A percentile compares a stretch with the other conserved stretches of the same genome.
Conservation (phyloP, 352 stramenopile genomes). For the Phytophthora citrophthora region DNA sequence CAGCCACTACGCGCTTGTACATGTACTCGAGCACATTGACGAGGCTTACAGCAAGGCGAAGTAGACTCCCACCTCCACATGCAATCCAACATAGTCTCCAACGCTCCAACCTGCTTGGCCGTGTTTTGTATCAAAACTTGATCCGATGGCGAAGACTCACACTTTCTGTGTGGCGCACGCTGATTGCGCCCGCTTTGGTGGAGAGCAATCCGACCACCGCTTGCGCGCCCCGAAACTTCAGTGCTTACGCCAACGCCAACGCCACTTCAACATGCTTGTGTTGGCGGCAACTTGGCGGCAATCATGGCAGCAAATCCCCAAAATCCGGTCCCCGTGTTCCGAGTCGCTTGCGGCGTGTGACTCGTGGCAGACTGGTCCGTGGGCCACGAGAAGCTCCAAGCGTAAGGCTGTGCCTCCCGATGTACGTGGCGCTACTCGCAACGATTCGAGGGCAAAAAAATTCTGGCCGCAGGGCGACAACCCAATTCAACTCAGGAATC, state of each 20-base stretch:
- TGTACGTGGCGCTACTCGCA: neutral
- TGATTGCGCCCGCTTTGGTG: constrained; percentile 13
- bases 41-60: too few species aligned
- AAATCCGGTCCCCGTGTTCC: constrained; percentile 4
- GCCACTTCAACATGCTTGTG: constrained; percentile 10
- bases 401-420: too few species aligned
- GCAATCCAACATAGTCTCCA: too few species aligned
- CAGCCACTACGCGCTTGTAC: too few species aligned
- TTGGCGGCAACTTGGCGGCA: neutral
- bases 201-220: constrained; percentile 15
- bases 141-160: too few species aligned
- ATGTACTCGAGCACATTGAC: too few species aligned
- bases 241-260: constrained; percentile 10
- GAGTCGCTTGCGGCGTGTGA: too few species aligned
- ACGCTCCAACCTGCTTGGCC: too few species aligned
- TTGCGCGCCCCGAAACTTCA: constrained; percentile 14
- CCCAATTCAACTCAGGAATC: constrained; percentile 6
- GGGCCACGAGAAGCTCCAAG: too few species aligned
- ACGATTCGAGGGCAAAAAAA: neutral
- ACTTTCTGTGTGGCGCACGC: neutral
- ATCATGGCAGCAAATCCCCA: constrained; percentile 18
- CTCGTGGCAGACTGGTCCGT: too few species aligned
- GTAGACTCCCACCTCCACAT: too few species aligned
- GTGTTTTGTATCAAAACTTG: too few species aligned
- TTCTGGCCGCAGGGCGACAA: constrained; percentile 4